phyloP scores from a whole-genome alignment of 2,329 filamentous ascomycete species.

The Cladobotryum protrusum region DNA sequence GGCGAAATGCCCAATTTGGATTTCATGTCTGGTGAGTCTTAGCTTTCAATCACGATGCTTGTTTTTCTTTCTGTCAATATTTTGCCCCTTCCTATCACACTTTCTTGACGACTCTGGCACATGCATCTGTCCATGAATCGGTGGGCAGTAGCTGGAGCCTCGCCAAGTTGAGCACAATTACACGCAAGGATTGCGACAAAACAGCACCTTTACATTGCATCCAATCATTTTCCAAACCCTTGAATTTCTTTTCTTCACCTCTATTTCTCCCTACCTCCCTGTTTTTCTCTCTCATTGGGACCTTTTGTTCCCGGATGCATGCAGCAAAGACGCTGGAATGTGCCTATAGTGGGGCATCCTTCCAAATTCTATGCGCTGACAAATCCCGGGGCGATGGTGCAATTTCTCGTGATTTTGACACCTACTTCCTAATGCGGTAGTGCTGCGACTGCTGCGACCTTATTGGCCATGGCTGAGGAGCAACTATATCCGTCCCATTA shows the following conservation, averaged over 20 bases:
- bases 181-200: too few species aligned
- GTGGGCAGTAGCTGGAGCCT: too few species aligned
- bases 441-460: conserved; percentile 2
- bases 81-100: not conserved
- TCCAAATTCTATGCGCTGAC: conserved; percentile 27
- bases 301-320: conserved; percentile 9
- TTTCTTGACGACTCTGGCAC: too few species aligned
- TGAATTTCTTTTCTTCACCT: too few species aligned
- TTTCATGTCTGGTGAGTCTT: conserved; percentile 44
- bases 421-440: not conserved
- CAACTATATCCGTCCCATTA: conserved; percentile 7
- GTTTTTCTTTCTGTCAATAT: conserved; percentile 1
- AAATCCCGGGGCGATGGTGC: conserved; percentile 49
- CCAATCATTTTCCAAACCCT: too few species aligned
- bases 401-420: conserved; percentile 51
- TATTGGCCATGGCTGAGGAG: conserved; percentile 2
- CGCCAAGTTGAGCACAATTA: too few species aligned
- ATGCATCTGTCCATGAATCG: too few species aligned
- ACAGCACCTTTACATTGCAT: too few species aligned
- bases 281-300: conserved; percentile 2
- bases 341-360: conserved; percentile 14
- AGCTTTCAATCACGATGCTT: too few species aligned
- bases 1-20: conserved; percentile 43
- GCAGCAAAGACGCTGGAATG: conserved; percentile 19
- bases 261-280: not conserved